These are phyloP conservation scores for Hyphodiscus sp. DNA, from an alignment of 2,329 filamentous ascomycete genomes.

Conservation along the genomic window DNA sequence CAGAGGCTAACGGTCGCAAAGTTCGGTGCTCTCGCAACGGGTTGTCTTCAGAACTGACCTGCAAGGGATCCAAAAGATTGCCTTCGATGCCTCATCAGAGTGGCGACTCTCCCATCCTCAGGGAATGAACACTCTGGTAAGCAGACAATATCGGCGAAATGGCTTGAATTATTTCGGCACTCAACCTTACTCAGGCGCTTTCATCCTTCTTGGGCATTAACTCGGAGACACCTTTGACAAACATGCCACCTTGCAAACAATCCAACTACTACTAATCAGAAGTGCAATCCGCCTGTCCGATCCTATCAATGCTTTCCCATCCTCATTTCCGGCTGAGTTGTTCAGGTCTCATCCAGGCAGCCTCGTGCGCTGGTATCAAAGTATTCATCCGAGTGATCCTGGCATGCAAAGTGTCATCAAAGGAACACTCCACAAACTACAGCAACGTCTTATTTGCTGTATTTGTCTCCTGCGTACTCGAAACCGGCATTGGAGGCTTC, in stretches of 20 bases:
- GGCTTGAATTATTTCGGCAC: slow-evolving; percentile 62
- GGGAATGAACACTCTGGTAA: too few species aligned
- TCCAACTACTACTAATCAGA: slow-evolving; percentile 50
- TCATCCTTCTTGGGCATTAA: slow-evolving; percentile 58
- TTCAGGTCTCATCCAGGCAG: slow-evolving; percentile 57
- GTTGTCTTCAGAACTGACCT: too few species aligned
- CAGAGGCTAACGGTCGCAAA: too few species aligned
- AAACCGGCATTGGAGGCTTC: slow-evolving; percentile 52
- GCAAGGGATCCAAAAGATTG: too few species aligned
- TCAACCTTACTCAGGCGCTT: slow-evolving; percentile 61
- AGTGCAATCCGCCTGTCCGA: slow-evolving; percentile 54
- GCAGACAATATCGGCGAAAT: slow-evolving; percentile 46
- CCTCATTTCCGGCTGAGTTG: slow-evolving; percentile 52
- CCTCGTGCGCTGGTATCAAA: slow-evolving; percentile 54
- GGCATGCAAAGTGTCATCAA: slow-evolving; percentile 52
- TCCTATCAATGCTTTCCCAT: slow-evolving; percentile 46
- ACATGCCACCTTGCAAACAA: slow-evolving; percentile 48
- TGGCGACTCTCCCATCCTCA: too few species aligned
- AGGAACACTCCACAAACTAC: slow-evolving; percentile 25
- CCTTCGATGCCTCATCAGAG: too few species aligned
- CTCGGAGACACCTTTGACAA: slow-evolving; percentile 58
- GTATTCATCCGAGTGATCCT: slow-evolving; percentile 54
- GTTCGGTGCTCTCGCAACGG: too few species aligned
- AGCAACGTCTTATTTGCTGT: too few species aligned
- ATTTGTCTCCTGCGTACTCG: background rate